These are phyloP conservation scores for Primulina eburnea DNA, from an alignment of 257 asterid genomes.

Conservation along the genomic window DNA sequence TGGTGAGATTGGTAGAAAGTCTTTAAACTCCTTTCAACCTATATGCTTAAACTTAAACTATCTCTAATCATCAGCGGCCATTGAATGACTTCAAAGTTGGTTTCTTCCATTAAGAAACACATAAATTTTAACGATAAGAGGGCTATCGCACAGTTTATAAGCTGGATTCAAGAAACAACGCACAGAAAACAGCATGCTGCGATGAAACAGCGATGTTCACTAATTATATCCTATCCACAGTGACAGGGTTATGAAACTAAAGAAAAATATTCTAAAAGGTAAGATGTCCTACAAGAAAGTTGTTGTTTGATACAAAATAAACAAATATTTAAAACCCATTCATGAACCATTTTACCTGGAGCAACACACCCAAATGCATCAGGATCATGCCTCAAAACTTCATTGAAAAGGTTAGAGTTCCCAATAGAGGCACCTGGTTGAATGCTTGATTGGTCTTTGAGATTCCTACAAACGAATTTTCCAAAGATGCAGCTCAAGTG, in stretches of 20 bases:
- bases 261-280: not conserved
- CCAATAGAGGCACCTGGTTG: constrained; percentile 44
- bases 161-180: not conserved
- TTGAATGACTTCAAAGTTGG: not conserved
- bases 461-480: constrained; percentile 53
- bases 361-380: constrained; percentile 51
- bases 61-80: not conserved
- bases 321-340: constrained; percentile 23
- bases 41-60: not conserved
- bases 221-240: constrained; percentile 12
- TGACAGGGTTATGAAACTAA: not conserved
- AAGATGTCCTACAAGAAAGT: constrained; percentile 11
- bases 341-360: constrained; percentile 68
- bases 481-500: not conserved
- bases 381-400: constrained; percentile 65
- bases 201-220: not conserved
- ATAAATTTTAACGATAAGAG: not conserved
- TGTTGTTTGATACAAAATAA: constrained; percentile 18
- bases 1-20: not conserved
- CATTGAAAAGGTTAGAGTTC: constrained; percentile 53
- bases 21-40: not conserved
- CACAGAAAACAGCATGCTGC: not conserved
- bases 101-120: not conserved
- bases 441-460: constrained; percentile 58
- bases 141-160: not conserved